A percentile compares a stretch with the other conserved stretches of the same genome.
These are phyloP conservation scores for Cyclanthera cordifolia DNA, from an alignment of 306 rosid species.

Conservation along the genomic window DNA sequence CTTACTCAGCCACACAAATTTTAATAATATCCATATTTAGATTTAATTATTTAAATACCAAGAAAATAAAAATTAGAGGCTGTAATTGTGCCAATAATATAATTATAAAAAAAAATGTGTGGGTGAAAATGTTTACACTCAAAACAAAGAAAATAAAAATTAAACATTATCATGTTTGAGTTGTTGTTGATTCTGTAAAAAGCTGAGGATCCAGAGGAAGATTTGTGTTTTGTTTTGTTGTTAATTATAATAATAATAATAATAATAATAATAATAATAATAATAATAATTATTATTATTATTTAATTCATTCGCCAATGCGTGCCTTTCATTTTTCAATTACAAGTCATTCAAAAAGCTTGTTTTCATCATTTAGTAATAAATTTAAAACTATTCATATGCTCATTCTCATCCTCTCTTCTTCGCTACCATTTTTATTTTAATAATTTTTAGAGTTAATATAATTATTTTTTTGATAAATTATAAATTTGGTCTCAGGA, in stretches of 20 bases:
- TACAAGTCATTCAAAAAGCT: constrained; percentile 5
- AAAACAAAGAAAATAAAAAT: not conserved
- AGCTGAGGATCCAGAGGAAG: not conserved
- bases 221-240: not conserved
- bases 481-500: too few species aligned
- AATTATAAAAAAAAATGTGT: not conserved
- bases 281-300: too few species aligned
- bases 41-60: not conserved
- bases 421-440: not conserved
- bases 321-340: not conserved
- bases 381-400: not conserved
- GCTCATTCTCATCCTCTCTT: not conserved
- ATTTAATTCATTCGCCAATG: too few species aligned
- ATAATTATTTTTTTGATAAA: too few species aligned
- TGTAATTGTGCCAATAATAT: not conserved
- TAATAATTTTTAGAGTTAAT: too few species aligned
- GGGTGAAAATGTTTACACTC: not conserved
- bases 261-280: too few species aligned
- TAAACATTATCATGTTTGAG: not conserved
- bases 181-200: not conserved
- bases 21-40: too few species aligned
- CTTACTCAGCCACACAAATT: not conserved
- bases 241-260: too few species aligned
- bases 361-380: not conserved
- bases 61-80: not conserved